phyloP scores from a whole-genome alignment of 768 basidiomycete genomes.

The Leccinellum luteum region DNA sequence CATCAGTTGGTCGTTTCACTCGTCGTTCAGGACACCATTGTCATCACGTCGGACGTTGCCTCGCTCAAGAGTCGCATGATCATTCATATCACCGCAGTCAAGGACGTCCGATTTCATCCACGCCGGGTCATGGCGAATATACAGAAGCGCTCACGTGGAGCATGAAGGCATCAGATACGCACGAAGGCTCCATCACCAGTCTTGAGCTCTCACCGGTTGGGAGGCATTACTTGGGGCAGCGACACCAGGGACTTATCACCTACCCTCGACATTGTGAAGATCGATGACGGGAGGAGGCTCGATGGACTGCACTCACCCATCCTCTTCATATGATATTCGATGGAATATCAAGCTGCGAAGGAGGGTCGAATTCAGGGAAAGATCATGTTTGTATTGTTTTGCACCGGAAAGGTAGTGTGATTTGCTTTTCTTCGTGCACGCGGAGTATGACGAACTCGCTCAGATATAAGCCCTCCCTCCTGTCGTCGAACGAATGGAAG shows the following conservation, averaged over 20 bases:
- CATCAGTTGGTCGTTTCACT: background rate
- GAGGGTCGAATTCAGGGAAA: background rate
- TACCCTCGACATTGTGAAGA: no score
- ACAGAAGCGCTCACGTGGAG: conserved; percentile 4
- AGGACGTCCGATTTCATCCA: background rate
- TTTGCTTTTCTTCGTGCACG: background rate
- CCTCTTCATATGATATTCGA: no score
- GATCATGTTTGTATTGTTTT: background rate
- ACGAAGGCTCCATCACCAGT: background rate
- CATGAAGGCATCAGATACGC: background rate
- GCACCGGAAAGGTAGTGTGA: conserved; percentile 13
- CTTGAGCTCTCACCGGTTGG: conserved; percentile 8
- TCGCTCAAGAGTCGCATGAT: background rate
- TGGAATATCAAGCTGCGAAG: conserved; percentile 7
- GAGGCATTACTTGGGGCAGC: background rate
- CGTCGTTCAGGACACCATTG: background rate
- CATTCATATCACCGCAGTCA: conserved; percentile 10
- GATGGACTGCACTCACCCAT: no score
- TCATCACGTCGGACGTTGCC: background rate
- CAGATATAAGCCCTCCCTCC: background rate
- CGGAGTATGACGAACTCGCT: background rate
- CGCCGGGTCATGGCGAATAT: background rate
- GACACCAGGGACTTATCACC: no score
- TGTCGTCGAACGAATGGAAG: no score
- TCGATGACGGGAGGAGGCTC: no score